Base-by-base conservation (phyloP, 495 filamentous ascomycete genomes). In the Hypoxylon cercidicola region DNA sequence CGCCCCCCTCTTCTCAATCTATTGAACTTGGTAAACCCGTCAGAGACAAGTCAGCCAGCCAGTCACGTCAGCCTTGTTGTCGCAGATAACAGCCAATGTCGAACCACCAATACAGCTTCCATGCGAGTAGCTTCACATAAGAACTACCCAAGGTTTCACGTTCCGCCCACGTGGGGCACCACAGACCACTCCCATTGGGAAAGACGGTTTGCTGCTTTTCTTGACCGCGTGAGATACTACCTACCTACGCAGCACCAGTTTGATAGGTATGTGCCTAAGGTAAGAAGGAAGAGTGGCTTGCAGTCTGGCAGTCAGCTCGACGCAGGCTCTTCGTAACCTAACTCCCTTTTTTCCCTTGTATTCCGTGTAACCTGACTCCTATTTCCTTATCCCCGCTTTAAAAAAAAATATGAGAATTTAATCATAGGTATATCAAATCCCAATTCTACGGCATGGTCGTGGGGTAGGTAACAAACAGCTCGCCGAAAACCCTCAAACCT, bases 251-350 rank as follows among this genome's bases (percentile, higher is more conserved):
- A 40, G 15, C 39, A 16, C 45, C 34, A 39, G 16, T 45, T 21
- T 54, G 34, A 68, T 68, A 63, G 59, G 59, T 41, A 47, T n/a
- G n/a, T n/a, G n/a, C n/a, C n/a, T n/a, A n/a, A n/a, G n/a, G n/a
- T n/a, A 40, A 20, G 40, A 16, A 54, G 53, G 48, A 54, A 51
- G 46, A 48, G 23, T 53, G 30, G 41, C 45, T 50, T 64, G 49
- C 59, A 59, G 59, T 45, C 45, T 50, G 60, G 49, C 59, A 59
- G 59, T 45, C 55, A 52, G 58, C 46, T 37, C 60, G n/a, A 55
- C 28, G 55, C 60, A 60, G 47, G 60, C 32, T 64, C 54, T 62
- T 45, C 55, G 43, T 66, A 55, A 66, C 50, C 7, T 16, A 21
- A n/a, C 18, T 21, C 41, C 19, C 18, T 13, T 49, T 23, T 30